Conservation (phyloP, 441 rosid species). For the Eruca vesicaria region DNA sequence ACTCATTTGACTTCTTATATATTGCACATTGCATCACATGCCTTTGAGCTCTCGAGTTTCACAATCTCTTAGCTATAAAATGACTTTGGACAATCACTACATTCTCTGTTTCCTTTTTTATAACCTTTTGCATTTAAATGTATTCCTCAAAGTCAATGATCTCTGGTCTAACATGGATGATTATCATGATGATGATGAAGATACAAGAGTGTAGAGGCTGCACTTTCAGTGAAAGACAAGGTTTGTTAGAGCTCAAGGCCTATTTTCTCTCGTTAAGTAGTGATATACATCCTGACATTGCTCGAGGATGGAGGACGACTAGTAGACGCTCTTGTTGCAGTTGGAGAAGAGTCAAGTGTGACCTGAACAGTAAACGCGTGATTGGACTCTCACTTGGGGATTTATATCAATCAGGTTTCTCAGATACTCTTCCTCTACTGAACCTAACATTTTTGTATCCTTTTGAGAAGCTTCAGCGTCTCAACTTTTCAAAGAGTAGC, state of each 20-base stretch:
- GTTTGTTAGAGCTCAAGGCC: slow-evolving; percentile 6
- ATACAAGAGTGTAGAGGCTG: slow-evolving; percentile 18
- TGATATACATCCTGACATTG: background rate
- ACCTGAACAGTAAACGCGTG: background rate
- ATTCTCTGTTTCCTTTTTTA: background rate
- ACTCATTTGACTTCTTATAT: background rate
- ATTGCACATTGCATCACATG: slow-evolving; percentile 14
- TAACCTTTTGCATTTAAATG: background rate
- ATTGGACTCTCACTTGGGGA: slow-evolving; percentile 7
- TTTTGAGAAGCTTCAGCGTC: slow-evolving; percentile 12
- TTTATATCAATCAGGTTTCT: background rate
- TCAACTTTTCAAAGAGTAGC: background rate
- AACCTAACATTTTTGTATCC: slow-evolving; percentile 16
- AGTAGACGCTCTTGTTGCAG: slow-evolving; percentile 16
- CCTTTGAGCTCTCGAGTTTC: slow-evolving; percentile 1
- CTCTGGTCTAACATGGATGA: slow-evolving; percentile 5
- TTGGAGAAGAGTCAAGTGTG: slow-evolving; percentile 10
- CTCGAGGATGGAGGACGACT: slow-evolving; percentile 8
- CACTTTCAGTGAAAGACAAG: slow-evolving; percentile 8
- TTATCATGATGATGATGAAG: slow-evolving; percentile 1
- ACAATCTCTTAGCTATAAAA: background rate
- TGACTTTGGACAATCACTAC: background rate
- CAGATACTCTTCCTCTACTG: background rate
- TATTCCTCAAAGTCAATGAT: slow-evolving; percentile 1
- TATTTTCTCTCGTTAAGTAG: background rate